These are phyloP conservation scores for Clavispora carvajalis DNA, from an alignment of 805 yeast species.

Conservation along the genomic window DNA sequence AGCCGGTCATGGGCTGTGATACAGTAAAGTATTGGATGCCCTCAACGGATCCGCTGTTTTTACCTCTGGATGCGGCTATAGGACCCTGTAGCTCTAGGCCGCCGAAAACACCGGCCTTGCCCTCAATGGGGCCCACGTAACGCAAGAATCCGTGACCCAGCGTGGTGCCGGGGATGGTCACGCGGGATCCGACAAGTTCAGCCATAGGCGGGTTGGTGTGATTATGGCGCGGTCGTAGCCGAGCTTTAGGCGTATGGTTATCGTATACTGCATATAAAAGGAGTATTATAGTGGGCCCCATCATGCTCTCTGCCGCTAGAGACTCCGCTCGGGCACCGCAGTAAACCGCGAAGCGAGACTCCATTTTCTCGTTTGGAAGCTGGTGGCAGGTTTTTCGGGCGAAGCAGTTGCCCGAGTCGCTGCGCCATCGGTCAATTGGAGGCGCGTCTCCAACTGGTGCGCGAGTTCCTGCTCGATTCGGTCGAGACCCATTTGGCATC, in stretches of 20 bases:
- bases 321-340: background rate
- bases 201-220: slow-evolving; percentile 17
- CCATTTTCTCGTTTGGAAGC: background rate
- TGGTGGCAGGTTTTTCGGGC: background rate
- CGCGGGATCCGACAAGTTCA: slow-evolving; percentile 28
- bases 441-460: background rate
- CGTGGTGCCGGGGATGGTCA: slow-evolving; percentile 57
- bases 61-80: slow-evolving; percentile 54
- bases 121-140: slow-evolving; percentile 68
- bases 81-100: slow-evolving; percentile 83
- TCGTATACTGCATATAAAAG: background rate
- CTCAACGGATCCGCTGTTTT: slow-evolving; percentile 78
- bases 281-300: background rate
- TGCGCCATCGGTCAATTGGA: background rate
- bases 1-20: slow-evolving; percentile 58
- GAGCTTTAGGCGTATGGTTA: background rate
- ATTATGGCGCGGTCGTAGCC: background rate
- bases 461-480: background rate
- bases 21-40: slow-evolving; percentile 70
- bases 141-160: slow-evolving; percentile 60
- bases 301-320: no score
- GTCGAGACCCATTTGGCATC: background rate
- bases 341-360: background rate
- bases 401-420: background rate
- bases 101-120: slow-evolving; percentile 70